phyloP scores from a whole-genome alignment of 257 asterid species.

The Plantago elongata region DNA sequence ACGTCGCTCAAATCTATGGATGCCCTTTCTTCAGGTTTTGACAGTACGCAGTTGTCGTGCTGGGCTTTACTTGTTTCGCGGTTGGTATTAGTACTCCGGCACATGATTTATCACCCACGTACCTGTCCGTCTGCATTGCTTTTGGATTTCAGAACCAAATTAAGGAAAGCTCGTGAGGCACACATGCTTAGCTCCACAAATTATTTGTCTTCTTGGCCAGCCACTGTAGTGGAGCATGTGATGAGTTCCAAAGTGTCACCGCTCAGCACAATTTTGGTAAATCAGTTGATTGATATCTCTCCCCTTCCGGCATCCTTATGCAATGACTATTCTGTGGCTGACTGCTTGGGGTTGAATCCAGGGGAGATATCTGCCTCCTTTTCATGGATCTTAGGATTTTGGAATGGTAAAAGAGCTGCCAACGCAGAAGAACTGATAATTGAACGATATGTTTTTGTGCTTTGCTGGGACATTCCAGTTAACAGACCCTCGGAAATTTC shows the following conservation, averaged over 20 bases:
- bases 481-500: constrained; percentile 39
- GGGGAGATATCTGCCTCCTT: constrained; percentile 48
- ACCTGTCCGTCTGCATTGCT: constrained; percentile 76
- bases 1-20: constrained; percentile 47
- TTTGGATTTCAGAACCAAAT: constrained; percentile 65
- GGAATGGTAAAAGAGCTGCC: constrained; percentile 69
- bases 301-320: constrained; percentile 63
- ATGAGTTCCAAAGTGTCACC: constrained; percentile 38
- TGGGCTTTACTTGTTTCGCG: constrained; percentile 88
- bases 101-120: constrained; percentile 63
- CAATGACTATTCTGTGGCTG: constrained; percentile 39
- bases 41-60: constrained; percentile 59
- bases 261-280: constrained; percentile 42
- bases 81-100: constrained; percentile 82
- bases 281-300: constrained; percentile 74
- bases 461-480: constrained; percentile 82
- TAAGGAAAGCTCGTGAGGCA: constrained; percentile 56
- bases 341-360: constrained; percentile 52
- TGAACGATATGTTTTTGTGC: constrained; percentile 84
- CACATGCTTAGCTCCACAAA: constrained; percentile 30
- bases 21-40: constrained; percentile 42
- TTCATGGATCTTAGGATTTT: constrained; percentile 53
- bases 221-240: constrained; percentile 50
- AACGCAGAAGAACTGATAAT: constrained; percentile 66
- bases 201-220: constrained; percentile 69